A percentile compares a stretch with the other conserved stretches of the same genome.
These are phyloP conservation scores for Microdochium bolleyi DNA, from an alignment of 2,329 filamentous ascomycete genomes.

Conservation along the genomic window DNA sequence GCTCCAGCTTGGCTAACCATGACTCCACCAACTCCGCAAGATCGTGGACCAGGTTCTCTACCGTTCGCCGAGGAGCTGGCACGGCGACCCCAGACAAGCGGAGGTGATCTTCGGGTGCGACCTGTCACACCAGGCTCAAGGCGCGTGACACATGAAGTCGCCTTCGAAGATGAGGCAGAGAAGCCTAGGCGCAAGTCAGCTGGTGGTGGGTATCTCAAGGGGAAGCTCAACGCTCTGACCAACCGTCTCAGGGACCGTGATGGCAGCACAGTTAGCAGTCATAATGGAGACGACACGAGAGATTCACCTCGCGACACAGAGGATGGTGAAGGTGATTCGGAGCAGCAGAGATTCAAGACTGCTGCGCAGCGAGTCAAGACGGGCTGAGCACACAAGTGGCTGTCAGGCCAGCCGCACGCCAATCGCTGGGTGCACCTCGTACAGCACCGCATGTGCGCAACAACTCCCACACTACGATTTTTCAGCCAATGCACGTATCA, in stretches of 20 bases:
- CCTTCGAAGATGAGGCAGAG: conserved; percentile 1
- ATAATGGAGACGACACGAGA: neutral
- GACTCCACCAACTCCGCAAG: conserved; percentile 18
- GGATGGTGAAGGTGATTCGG: neutral
- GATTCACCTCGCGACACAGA: neutral
- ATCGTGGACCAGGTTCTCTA: conserved; percentile 11
- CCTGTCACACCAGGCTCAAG: neutral
- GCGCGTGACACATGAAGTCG: conserved; percentile 8
- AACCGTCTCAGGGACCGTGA: conserved; percentile 10
- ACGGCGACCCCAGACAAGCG: conserved; percentile 15
- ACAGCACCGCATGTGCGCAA: too few relatives aligned
- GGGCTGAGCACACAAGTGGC: neutral
- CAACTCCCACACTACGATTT: too few relatives aligned
- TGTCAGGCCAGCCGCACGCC: too few relatives aligned
- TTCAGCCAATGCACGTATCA: too few relatives aligned
- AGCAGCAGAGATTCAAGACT: neutral
- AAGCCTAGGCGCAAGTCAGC: conserved; percentile 15
- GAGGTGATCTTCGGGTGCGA: neutral
- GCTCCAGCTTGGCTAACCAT: conserved; percentile 21
- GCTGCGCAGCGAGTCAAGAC: neutral
- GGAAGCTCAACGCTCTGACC: conserved; percentile 24
- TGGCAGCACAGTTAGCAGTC: neutral
- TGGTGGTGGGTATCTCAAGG: conserved; percentile 23
- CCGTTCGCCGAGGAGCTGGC: neutral
- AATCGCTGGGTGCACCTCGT: too few relatives aligned